Evolutionary conservation across 495 filamentous ascomycete species (phyloP).

Genomic region (Penicillium herquei): DNA sequence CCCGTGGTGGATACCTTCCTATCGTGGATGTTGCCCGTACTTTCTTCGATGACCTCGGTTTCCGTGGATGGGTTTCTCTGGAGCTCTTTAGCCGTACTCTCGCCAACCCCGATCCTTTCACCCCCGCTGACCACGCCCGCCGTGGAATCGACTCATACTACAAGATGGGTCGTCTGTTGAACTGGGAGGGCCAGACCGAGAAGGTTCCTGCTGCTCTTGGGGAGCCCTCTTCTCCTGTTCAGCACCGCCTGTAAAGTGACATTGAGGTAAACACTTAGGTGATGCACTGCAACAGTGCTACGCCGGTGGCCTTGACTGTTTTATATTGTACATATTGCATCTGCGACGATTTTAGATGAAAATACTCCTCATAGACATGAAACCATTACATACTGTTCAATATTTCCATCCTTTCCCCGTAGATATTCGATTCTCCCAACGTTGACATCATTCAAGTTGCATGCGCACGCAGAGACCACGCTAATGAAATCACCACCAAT

Average conservation of each 20-base stretch:
- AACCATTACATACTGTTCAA: no score
- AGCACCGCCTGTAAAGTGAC: slow-evolving; percentile 23
- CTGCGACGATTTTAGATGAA: neutral
- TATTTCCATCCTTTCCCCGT: no score
- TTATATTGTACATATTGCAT: slow-evolving; percentile 11
- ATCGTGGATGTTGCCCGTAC: slow-evolving; percentile 56
- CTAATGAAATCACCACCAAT: no score
- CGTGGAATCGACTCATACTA: slow-evolving; percentile 63
- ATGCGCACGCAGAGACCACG: no score
- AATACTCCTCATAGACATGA: no score
- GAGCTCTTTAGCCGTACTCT: slow-evolving; percentile 74
- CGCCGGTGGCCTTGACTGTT: neutral
- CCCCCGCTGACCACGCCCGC: slow-evolving; percentile 62
- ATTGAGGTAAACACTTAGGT: neutral
- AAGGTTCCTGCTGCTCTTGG: slow-evolving; percentile 1
- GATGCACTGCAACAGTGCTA: neutral
- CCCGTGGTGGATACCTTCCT: slow-evolving; percentile 71
- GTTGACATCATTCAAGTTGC: no score
- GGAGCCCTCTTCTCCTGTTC: slow-evolving; percentile 19
- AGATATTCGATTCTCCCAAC: no score
- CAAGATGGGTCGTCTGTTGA: slow-evolving; percentile 45
- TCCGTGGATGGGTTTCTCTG: slow-evolving; percentile 74
- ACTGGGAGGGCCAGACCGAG: slow-evolving; percentile 19
- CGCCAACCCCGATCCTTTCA: slow-evolving; percentile 49
- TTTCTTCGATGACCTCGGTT: slow-evolving; percentile 64